Base-by-base conservation (phyloP, 495 filamentous ascomycete genomes). In the Cercophora samala region DNA sequence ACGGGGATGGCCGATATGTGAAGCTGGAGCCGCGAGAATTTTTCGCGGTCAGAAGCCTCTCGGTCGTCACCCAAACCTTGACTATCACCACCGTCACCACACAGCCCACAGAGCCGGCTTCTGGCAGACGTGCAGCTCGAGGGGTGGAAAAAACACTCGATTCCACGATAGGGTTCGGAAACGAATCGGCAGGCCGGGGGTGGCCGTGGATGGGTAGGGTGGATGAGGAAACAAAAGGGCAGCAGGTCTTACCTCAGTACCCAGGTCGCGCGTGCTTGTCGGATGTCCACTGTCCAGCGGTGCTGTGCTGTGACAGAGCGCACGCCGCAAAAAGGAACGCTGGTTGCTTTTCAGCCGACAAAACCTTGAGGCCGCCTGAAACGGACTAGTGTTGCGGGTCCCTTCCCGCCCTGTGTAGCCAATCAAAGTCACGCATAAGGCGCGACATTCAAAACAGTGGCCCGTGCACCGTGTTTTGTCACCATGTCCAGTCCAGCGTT, bases 191-290 rank as follows among this genome's bases (percentile, higher is more conserved):
- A 70, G 64, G 66, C 71, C 69, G 71, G 75, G 53, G 74, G 72
- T 69, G 72, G 66, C 71, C 69, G 71, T 74, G 53, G 74, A 70
- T 69, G 72, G 69, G 74, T 69, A 71, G 69, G 69, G 69, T 72
- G 74, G 70, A 70, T 67, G 68, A 65, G 66, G 66, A 69, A 75
- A 72, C 56, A 68, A 74, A 75, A 74, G 67, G 67, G 70, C 74
- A 73, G 70, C 74, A 73, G 74, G 74, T 77, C 75, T 77, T 77
- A 77, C 75, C 75, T 77, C 74, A 70, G 74, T 73, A 69, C 72
- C 73, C 69, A 72, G 72, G 69, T 73, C 69, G 68, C 70, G 74
- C 67, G 70, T 75, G 73, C 65, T 74, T 69, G 75, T 72, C 71
- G 65, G 73, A 72, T 74, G 62, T 76, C 69, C 72, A 72, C 72